Base-by-base conservation (phyloP, 2,329 filamentous ascomycete genomes). In the Dryadomyces quercivorus region DNA sequence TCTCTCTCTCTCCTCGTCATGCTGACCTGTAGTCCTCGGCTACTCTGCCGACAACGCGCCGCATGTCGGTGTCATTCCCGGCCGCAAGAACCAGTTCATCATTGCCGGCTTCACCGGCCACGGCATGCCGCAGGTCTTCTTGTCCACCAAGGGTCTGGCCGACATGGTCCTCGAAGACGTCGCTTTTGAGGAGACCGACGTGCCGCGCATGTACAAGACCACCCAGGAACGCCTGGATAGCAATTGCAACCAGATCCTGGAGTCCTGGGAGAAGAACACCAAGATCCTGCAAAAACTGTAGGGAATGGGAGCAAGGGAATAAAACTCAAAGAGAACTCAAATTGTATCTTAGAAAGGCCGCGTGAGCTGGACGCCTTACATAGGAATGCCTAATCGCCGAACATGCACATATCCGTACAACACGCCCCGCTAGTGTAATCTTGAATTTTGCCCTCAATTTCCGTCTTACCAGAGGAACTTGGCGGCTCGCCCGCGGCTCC, bases 41-140 rank as follows among this genome's bases (percentile, higher is more conserved):
- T 78, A 74, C 69, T 72, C 0, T 59, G 72, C 34, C 70, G 34
- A 63, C 72, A 0, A 62, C 65, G 8, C 68, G 13, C 74, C 75
- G 0, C 68, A 71, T 16, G 61, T 78, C 1, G 75, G 75, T 0
- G 58, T 60, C 0, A 63, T 78, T 0, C 74, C 74, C 0, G 68
- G 63, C 0, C 67, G 66, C 50, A 53, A 63, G 2, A 66, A 66
- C 6, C 68, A 73, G 57, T 73, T 68, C 50, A 64, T 78, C 18
- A 61, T 74, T 22, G 73, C 70, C 0, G 75, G 75, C 0, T 78
- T 77, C 57, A 72, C 70, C 26, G 75, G 76, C 0, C 74, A 77
- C 54, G 76, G 75, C 0, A 78, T 78, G 74, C 69, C 73, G 0
- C 61, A 72, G 34, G 69, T 75, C 20, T 71, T 71, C 22, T 62